phyloP scores from a whole-genome alignment of 2,329 filamentous ascomycete genomes.

The Aquanectria penicillioides region DNA sequence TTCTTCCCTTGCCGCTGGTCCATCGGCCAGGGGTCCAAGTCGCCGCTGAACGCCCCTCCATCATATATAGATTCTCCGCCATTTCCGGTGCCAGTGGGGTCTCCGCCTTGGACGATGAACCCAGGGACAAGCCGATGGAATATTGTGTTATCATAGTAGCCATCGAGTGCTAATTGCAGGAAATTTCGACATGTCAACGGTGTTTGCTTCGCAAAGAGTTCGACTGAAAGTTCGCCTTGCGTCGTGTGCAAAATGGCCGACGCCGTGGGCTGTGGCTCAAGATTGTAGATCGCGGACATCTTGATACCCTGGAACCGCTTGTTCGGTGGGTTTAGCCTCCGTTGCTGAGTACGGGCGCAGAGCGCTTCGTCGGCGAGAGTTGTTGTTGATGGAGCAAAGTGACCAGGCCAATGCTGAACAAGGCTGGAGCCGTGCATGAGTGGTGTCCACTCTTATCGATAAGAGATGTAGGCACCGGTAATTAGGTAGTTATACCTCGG shows the following conservation, averaged over 20 bases:
- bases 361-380: background rate
- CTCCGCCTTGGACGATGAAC: conserved; percentile 94
- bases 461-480: background rate
- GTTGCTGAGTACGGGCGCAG: background rate
- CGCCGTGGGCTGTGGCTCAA: conserved; percentile 92
- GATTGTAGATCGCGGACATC: conserved; percentile 94
- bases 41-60: conserved; percentile 77
- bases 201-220: conserved; percentile 94
- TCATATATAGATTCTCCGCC: conserved; percentile 94
- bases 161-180: conserved; percentile 91
- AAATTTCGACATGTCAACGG: conserved; percentile 95
- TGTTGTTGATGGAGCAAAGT: conserved; percentile 1
- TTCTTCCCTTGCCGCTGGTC: conserved; percentile 71
- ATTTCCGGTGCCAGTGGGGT: conserved; percentile 90
- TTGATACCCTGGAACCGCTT: background rate
- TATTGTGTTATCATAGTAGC: conserved; percentile 92
- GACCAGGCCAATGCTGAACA: background rate
- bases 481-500: no score
- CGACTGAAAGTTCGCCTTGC: conserved; percentile 86
- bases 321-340: background rate
- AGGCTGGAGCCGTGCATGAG: background rate
- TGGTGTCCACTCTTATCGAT: conserved; percentile 4
- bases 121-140: conserved; percentile 94
- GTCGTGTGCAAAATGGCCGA: conserved; percentile 93
- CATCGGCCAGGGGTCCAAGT: conserved; percentile 78